These are phyloP conservation scores for Sporothrix sp. DNA, from an alignment of 2,329 filamentous ascomycete genomes.

Conservation along the genomic window DNA sequence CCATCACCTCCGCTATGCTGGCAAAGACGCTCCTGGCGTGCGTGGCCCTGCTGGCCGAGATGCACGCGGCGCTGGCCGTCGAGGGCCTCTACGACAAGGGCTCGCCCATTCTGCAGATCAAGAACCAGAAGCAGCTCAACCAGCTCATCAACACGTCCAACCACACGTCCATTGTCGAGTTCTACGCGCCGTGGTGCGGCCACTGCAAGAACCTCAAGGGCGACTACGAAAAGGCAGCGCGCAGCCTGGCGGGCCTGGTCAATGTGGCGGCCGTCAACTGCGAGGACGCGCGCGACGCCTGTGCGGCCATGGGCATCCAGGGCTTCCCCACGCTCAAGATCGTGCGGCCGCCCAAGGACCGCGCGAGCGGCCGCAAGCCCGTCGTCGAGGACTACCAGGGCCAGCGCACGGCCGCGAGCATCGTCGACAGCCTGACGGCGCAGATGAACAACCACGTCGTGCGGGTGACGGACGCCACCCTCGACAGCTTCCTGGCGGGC, in stretches of 20 bases:
- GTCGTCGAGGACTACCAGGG: slow-evolving; percentile 88
- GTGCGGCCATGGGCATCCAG: slow-evolving; percentile 74
- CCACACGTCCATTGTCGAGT: slow-evolving; percentile 73
- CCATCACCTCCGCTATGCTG: too few relatives aligned
- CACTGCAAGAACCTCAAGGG: slow-evolving; percentile 96
- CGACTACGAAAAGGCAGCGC: slow-evolving; percentile 88
- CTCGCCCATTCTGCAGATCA: slow-evolving; percentile 78
- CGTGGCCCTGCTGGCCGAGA: slow-evolving; percentile 53
- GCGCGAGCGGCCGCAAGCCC: slow-evolving; percentile 51
- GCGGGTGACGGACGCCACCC: slow-evolving; percentile 65
- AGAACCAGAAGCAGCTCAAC: slow-evolving; percentile 63
- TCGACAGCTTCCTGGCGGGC: slow-evolving; percentile 62
- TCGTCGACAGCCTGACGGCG: slow-evolving; percentile 74
- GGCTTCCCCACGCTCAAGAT: slow-evolving; percentile 97
- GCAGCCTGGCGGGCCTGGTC: slow-evolving; percentile 78
- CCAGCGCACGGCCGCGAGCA: slow-evolving; percentile 69
- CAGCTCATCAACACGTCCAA: slow-evolving; percentile 79
- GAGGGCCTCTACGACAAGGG: slow-evolving; percentile 75
- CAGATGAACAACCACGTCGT: slow-evolving; percentile 91
- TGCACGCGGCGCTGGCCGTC: slow-evolving; percentile 31
- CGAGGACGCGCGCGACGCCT: slow-evolving; percentile 89
- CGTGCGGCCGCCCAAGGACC: slow-evolving; percentile 63
- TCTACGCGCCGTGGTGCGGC: slow-evolving; percentile 96
- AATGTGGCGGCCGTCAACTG: slow-evolving; percentile 94
- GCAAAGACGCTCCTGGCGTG: slow-evolving; percentile 32